A percentile compares a stretch with the other conserved stretches of the same genome.
phyloP scores from a whole-genome alignment of 257 asterid species.

The Petunia axillaris region DNA sequence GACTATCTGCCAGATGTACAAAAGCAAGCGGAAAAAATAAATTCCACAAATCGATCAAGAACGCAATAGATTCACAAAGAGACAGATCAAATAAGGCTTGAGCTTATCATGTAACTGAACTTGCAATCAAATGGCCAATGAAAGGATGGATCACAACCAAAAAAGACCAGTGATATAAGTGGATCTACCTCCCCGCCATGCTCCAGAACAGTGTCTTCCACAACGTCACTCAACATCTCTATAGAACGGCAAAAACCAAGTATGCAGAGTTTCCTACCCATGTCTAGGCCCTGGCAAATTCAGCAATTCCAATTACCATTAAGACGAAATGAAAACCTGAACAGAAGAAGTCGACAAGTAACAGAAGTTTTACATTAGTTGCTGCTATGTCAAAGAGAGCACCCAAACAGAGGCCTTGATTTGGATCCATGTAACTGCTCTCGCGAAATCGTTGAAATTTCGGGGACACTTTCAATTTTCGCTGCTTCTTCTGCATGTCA shows the following conservation, averaged over 20 bases:
- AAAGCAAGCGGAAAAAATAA: background rate
- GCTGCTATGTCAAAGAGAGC: conserved; percentile 98
- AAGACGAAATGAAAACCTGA: background rate
- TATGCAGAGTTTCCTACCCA: conserved; percentile 86
- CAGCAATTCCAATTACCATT: conserved; percentile 18
- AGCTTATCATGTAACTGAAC: conserved; percentile 1
- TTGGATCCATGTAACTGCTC: conserved; percentile 95
- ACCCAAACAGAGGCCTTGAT: conserved; percentile 86
- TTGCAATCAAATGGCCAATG: background rate
- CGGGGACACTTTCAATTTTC: conserved; percentile 56
- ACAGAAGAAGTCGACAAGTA: conserved; percentile 16
- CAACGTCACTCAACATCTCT: conserved; percentile 98
- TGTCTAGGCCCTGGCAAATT: conserved; percentile 74
- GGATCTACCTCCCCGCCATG: conserved; percentile 94
- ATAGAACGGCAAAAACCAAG: conserved; percentile 95
- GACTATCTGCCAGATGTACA: conserved; percentile 1
- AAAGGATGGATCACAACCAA: conserved; percentile 7
- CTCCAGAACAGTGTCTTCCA: conserved; percentile 96
- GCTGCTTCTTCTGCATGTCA: conserved; percentile 67
- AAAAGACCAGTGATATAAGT: background rate
- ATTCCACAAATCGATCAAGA: background rate
- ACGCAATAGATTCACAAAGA: background rate
- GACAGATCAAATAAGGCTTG: background rate
- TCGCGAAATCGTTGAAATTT: conserved; percentile 75
- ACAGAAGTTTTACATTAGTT: conserved; percentile 66